These are phyloP conservation scores for Lepidium aucheri DNA, from an alignment of 345 rosid species.

Conservation along the genomic window DNA sequence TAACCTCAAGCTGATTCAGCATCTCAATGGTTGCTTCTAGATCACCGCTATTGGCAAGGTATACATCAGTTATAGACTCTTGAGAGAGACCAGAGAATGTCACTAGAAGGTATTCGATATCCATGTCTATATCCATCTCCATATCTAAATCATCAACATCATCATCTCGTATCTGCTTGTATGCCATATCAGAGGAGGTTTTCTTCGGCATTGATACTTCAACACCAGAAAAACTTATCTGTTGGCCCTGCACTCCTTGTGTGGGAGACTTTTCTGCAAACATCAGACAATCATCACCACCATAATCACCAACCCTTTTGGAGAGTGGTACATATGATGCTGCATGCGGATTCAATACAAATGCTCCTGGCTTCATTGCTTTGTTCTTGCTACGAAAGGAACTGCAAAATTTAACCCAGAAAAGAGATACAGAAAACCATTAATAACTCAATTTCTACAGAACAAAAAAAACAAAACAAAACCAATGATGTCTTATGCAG, in stretches of 20 bases:
- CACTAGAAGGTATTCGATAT: constrained; percentile 59
- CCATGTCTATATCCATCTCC: constrained; percentile 59
- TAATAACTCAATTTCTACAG: not conserved
- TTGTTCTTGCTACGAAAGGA: not conserved
- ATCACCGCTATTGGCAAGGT: constrained; percentile 61
- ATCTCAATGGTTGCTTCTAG: constrained; percentile 70
- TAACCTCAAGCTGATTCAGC: constrained; percentile 84
- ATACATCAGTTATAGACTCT: constrained; percentile 73
- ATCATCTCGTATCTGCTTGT: constrained; percentile 46
- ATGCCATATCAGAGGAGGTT: constrained; percentile 23
- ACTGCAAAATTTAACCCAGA: not conserved
- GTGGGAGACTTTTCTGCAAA: constrained; percentile 23
- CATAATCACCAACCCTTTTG: constrained; percentile 38
- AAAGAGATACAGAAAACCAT: too few relatives aligned
- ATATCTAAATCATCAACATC: constrained; percentile 59
- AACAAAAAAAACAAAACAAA: not conserved
- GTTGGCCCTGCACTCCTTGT: not conserved
- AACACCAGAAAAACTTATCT: constrained; percentile 13
- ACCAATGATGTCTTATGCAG: not conserved
- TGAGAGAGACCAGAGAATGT: constrained; percentile 66
- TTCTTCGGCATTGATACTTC: constrained; percentile 25
- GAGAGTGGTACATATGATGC: constrained; percentile 66
- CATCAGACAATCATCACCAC: constrained; percentile 19
- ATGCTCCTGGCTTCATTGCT: constrained; percentile 54
- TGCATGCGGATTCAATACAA: constrained; percentile 81